These are phyloP conservation scores for Alternaria sp. DNA, from an alignment of 2,329 filamentous ascomycete genomes.

Conservation along the genomic window DNA sequence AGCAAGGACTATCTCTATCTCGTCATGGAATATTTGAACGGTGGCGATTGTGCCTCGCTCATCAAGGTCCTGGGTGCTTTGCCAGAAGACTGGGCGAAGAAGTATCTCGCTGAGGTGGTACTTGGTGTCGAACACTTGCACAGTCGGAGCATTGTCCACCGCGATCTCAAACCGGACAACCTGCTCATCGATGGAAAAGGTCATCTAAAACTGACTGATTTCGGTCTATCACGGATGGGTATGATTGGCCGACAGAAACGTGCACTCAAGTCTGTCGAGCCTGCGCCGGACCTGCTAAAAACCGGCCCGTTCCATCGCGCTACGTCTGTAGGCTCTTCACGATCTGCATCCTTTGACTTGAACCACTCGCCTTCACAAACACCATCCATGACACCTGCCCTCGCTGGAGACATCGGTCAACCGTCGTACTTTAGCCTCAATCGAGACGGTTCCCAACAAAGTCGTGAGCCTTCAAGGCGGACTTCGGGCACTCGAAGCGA, in stretches of 20 bases:
- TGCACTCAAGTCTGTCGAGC: conserved; percentile 76
- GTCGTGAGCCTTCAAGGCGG: conserved; percentile 68
- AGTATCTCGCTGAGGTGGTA: conserved; percentile 94
- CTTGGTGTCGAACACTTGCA: conserved; percentile 97
- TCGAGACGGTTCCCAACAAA: conserved; percentile 61
- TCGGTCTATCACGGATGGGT: conserved; percentile 96
- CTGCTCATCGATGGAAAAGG: conserved; percentile 96
- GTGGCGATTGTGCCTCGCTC: conserved; percentile 93
- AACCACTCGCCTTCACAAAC: conserved; percentile 82
- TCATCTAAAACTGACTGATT: conserved; percentile 96
- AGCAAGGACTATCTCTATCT: conserved; percentile 99
- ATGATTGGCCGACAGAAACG: conserved; percentile 95
- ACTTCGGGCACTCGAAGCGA: conserved; percentile 88
- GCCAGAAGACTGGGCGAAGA: conserved; percentile 97
- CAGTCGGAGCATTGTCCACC: conserved; percentile 91
- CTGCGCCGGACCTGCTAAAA: conserved; percentile 90
- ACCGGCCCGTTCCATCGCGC: conserved; percentile 88
- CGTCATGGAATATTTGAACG: conserved; percentile 99
- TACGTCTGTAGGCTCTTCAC: conserved; percentile 84
- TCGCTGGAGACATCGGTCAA: conserved; percentile 71
- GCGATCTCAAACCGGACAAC: conserved; percentile 96
- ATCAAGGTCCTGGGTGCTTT: conserved; percentile 93
- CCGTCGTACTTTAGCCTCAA: conserved; percentile 92
- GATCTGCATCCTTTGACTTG: conserved; percentile 92
- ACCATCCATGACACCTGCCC: conserved; percentile 83